A percentile compares a stretch with the other conserved stretches of the same genome.
phyloP scores from a whole-genome alignment of 1,284 basidiomycete genomes.

The Neolentinus lepideus region DNA sequence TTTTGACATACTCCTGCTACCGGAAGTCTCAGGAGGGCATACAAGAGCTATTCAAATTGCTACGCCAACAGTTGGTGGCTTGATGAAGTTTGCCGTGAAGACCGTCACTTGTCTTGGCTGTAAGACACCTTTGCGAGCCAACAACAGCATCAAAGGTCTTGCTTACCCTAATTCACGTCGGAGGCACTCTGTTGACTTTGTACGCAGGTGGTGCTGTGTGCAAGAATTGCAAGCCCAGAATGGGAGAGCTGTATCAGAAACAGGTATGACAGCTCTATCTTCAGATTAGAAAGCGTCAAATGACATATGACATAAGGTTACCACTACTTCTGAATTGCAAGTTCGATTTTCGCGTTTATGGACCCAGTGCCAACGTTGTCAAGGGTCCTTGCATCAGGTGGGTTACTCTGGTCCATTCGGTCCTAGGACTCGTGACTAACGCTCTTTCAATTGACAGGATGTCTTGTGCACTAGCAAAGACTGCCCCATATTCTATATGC shows the following conservation, averaged over 20 bases:
- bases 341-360: constrained; percentile 89
- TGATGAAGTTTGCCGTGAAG: constrained; percentile 97
- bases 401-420: constrained; percentile 8
- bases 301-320: constrained; percentile 24
- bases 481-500: constrained; percentile 97
- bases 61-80: constrained; percentile 86
- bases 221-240: constrained; percentile 80
- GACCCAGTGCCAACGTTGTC: constrained; percentile 96
- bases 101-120: constrained; percentile 91
- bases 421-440: background rate
- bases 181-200: constrained; percentile 5
- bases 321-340: constrained; percentile 71
- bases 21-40: constrained; percentile 85
- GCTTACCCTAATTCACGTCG: constrained; percentile 7
- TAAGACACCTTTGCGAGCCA: constrained; percentile 75
- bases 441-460: constrained; percentile 46
- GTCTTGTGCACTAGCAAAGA: constrained; percentile 96
- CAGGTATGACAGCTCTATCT: constrained; percentile 40
- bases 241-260: constrained; percentile 89
- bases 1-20: constrained; percentile 5
- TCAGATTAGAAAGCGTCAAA: background rate
- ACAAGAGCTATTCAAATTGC: constrained; percentile 91
- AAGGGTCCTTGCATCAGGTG: constrained; percentile 92
- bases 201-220: constrained; percentile 84
- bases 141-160: constrained; percentile 66